These are phyloP conservation scores for Acarospora socialis DNA, from an alignment of 2,329 filamentous ascomycete species.

Conservation along the genomic window DNA sequence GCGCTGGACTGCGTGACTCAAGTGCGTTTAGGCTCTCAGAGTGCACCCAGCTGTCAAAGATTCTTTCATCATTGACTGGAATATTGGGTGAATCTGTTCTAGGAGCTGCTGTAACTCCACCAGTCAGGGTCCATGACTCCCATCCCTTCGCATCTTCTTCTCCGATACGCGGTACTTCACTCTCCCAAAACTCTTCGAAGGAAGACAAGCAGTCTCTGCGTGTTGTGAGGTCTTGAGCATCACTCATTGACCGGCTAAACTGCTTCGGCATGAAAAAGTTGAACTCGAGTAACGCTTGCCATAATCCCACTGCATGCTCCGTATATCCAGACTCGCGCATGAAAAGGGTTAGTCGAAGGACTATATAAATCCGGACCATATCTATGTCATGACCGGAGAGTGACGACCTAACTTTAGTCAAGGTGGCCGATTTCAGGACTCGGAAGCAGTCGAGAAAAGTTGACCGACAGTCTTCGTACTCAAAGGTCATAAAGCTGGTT, in stretches of 20 bases:
- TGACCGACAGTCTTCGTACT: constrained; percentile 49
- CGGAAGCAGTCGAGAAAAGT: constrained; percentile 45
- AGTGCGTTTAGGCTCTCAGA: constrained; percentile 40
- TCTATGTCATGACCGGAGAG: constrained; percentile 13
- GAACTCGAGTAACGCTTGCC: constrained; percentile 70
- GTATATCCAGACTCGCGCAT: constrained; percentile 62
- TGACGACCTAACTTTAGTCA: constrained; percentile 7
- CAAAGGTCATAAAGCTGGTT: constrained; percentile 50
- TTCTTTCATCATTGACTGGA: constrained; percentile 12
- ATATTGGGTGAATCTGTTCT: constrained; percentile 12
- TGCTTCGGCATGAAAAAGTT: constrained; percentile 44
- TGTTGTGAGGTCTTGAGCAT: constrained; percentile 17
- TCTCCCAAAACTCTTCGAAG: constrained; percentile 69
- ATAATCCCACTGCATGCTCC: constrained; percentile 62
- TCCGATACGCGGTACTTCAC: constrained; percentile 63
- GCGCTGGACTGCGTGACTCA: constrained; percentile 48
- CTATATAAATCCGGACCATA: constrained; percentile 48
- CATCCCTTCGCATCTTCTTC: constrained; percentile 60
- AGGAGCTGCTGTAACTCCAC: constrained; percentile 5
- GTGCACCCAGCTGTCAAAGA: constrained; percentile 32
- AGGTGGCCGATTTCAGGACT: constrained; percentile 21
- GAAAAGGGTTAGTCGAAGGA: constrained; percentile 61
- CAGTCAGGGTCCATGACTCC: constrained; percentile 20
- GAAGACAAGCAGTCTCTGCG: constrained; percentile 19
- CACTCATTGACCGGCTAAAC: constrained; percentile 13